Evolutionary conservation across 1,284 basidiomycete species (phyloP).

Genomic region (Tilletiopsis washingtonensis): DNA sequence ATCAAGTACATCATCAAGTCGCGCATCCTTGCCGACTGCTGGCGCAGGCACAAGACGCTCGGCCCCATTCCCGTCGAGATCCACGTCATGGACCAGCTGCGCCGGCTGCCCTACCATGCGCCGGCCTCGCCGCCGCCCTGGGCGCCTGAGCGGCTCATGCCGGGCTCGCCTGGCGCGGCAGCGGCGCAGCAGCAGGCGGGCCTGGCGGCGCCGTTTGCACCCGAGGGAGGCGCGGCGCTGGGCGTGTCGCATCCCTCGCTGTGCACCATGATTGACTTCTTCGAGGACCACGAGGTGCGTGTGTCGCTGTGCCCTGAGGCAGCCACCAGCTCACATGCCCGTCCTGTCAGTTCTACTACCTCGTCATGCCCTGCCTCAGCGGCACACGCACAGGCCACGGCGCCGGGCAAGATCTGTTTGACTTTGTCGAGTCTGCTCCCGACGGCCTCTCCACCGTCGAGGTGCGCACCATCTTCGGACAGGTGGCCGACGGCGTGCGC

Average conservation of each 20-base stretch:
- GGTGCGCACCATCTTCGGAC: constrained; percentile 78
- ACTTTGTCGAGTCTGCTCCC: constrained; percentile 83
- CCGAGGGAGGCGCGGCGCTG: not conserved
- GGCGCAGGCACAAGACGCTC: constrained; percentile 85
- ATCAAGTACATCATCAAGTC: constrained; percentile 99
- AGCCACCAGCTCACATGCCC: no score
- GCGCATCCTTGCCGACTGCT: constrained; percentile 94
- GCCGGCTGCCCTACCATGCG: constrained; percentile 58
- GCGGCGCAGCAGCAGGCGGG: not conserved
- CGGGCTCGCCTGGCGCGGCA: no score
- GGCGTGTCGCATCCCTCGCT: constrained; percentile 66
- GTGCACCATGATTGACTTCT: constrained; percentile 89
- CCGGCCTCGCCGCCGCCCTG: constrained; percentile 24
- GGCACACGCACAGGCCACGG: constrained; percentile 41
- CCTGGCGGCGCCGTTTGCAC: not conserved
- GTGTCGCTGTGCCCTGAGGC: no score
- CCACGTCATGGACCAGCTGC: constrained; percentile 78
- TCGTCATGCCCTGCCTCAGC: constrained; percentile 54
- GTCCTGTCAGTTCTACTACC: constrained; percentile 94
- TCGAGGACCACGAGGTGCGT: constrained; percentile 95
- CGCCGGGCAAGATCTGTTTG: constrained; percentile 71
- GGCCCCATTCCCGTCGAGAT: constrained; percentile 99
- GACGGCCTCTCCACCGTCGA: constrained; percentile 69
- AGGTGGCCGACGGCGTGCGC: constrained; percentile 81
- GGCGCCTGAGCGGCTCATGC: constrained; percentile 2